These are phyloP conservation scores for Gastrolobium bilobum DNA, from an alignment of 306 rosid species.

Conservation along the genomic window DNA sequence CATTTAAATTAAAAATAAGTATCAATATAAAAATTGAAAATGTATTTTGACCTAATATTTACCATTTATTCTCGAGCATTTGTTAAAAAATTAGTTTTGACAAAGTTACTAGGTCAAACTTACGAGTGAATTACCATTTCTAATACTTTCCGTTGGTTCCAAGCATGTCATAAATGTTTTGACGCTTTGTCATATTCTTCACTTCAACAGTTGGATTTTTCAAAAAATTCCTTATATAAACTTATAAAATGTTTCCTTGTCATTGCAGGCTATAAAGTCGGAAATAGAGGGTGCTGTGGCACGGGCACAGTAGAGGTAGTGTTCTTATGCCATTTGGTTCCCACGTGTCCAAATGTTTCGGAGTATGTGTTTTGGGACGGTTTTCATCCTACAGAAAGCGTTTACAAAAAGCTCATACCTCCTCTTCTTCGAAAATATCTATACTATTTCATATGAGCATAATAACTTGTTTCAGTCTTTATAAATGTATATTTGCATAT, in stretches of 20 bases:
- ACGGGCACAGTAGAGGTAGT: slow-evolving; percentile 69
- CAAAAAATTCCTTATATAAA: neutral
- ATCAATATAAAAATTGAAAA: no score
- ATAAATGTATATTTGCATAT: no score
- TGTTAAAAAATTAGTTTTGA: no score
- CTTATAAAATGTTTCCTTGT: neutral
- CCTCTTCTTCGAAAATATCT: slow-evolving; percentile 46
- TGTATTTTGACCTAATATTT: no score
- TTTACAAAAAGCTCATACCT: slow-evolving; percentile 45
- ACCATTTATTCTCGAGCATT: no score
- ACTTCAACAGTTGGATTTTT: neutral
- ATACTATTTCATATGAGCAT: neutral
- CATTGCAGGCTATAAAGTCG: slow-evolving; percentile 51
- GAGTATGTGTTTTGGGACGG: slow-evolving; percentile 74
- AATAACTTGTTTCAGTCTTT: no score
- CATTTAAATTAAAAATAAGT: no score
- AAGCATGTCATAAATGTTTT: neutral
- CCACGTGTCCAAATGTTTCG: slow-evolving; percentile 49
- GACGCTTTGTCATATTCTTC: neutral
- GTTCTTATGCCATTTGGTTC: slow-evolving; percentile 49
- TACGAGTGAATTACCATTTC: no score
- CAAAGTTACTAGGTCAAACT: no score
- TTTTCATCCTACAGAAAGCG: slow-evolving; percentile 69
- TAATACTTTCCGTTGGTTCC: no score
- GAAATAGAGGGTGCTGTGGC: slow-evolving; percentile 69